A percentile compares a stretch with the other conserved stretches of the same genome.
phyloP scores from a whole-genome alignment of 805 yeast species.

The Ogataea corticis region DNA sequence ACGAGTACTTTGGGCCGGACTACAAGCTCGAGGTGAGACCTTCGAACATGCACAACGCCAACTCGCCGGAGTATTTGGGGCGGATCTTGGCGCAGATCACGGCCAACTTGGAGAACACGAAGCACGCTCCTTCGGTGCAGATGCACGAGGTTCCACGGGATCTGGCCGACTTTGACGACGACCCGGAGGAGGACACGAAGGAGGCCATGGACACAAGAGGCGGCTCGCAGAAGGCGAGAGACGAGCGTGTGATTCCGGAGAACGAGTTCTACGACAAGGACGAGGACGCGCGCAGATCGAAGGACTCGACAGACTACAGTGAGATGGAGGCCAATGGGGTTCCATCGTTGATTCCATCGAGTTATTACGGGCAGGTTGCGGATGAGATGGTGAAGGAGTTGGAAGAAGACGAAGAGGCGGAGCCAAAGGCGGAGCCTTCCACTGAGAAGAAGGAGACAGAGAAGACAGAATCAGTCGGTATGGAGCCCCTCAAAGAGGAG shows the following conservation, averaged over 20 bases:
- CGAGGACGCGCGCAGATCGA: constrained; percentile 40
- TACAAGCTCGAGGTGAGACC: constrained; percentile 93
- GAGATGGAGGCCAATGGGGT: constrained; percentile 3
- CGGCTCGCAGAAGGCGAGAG: constrained; percentile 85
- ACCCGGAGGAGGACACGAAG: constrained; percentile 71
- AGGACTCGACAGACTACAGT: constrained; percentile 23
- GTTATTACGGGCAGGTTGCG: constrained; percentile 29
- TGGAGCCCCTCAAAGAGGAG: not conserved
- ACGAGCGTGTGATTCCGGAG: constrained; percentile 65
- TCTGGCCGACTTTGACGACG: constrained; percentile 83
- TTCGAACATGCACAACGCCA: constrained; percentile 94
- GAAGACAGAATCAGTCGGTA: too few species aligned
- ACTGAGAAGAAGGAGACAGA: constrained; percentile 2
- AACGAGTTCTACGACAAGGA: constrained; percentile 78
- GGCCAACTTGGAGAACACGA: constrained; percentile 81
- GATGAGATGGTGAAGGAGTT: constrained; percentile 31
- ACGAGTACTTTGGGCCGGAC: constrained; percentile 97
- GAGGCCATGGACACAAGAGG: constrained; percentile 87
- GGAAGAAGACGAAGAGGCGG: constrained; percentile 19
- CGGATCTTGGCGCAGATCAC: constrained; percentile 77
- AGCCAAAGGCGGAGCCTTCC: too few species aligned
- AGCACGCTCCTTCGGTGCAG: constrained; percentile 96
- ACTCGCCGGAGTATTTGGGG: constrained; percentile 87
- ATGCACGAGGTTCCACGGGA: constrained; percentile 87
- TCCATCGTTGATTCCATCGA: constrained; percentile 23